Base-by-base conservation (phyloP, 352 stramenopile species). In the Pythium angustatum region DNA sequence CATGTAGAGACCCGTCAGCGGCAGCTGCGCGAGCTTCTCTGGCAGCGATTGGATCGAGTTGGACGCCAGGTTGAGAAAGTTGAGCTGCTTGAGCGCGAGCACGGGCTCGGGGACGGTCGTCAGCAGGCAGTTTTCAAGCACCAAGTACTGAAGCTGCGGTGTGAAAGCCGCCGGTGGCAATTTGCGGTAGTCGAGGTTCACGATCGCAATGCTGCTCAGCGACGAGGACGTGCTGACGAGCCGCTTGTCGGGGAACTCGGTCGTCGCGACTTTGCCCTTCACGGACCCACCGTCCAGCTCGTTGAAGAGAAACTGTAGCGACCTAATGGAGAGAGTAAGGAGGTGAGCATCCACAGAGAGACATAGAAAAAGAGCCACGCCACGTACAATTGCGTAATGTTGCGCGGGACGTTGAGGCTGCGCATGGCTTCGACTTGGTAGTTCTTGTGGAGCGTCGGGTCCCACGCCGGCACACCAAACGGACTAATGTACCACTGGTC, bases 301-400 rank as follows among this genome's bases (percentile, higher is more conserved):
- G 19, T 49, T 43, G 31, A 64, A 63, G 14, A 52, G 1, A 27
- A 64, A 58, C 34, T 49, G 47, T 21, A 69, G 22, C 45, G 62
- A 69, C 12, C 59, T 66, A 30, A n/a, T 33, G 14, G 38, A 58
- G 31, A 58, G 31, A 26, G 31, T 24, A 1, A 30, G 2, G 11
- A 30, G 11, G 31, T 24, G 0, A 30, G 2, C 22, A 30, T 14
- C 7, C 11, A 57, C 27, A 44, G 31, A 57, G n/a, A 30, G 8
- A 43, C 7, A 14, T 38, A 30, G 4, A 26, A 2, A 19, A 14
- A 44, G 14, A 19, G 38, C 2, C 14, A 36, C 14, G 17, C 5
- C 12, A 66, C 59, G 51, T 57, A 66, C 45, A 69, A 27, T 28
- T 60, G 62, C 7, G 62, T 69, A 33, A 69, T 64, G 62, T 69